Evolutionary conservation across 176 grass and related monocot genomes (phyloP).

Genomic region (Oryza rufipogon): DNA sequence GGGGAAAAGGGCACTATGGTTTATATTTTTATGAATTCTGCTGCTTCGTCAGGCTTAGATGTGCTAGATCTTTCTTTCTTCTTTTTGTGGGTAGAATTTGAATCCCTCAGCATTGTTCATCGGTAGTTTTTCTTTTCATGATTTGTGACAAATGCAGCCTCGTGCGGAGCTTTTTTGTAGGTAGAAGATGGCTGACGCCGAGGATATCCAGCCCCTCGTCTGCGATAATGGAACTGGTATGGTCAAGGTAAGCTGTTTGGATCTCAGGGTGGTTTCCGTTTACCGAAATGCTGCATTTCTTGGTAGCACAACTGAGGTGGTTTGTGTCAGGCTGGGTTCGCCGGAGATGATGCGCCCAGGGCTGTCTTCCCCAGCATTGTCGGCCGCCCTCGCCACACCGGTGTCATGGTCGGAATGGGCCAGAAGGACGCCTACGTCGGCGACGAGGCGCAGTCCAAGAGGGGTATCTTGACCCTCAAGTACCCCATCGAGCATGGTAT

Average conservation of each 20-base stretch:
- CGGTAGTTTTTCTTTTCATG: background rate
- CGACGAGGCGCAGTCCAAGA: constrained; percentile 77
- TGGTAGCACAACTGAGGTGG: background rate
- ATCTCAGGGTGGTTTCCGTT: background rate
- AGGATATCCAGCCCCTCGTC: constrained; percentile 80
- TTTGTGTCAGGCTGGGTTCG: constrained; percentile 58
- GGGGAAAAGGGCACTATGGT: background rate
- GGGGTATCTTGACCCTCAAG: constrained; percentile 76
- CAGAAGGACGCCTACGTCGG: constrained; percentile 85
- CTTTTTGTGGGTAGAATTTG: background rate
- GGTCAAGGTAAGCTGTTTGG: constrained; percentile 60
- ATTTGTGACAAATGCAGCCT: constrained; percentile 27
- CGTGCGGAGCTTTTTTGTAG: constrained; percentile 42
- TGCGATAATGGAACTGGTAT: constrained; percentile 85
- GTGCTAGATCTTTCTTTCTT: background rate
- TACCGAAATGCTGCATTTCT: background rate
- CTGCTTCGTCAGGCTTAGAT: background rate
- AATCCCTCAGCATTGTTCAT: background rate
- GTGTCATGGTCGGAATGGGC: constrained; percentile 80
- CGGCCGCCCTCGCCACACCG: constrained; percentile 67
- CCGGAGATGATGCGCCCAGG: constrained; percentile 69
- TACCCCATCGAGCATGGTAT: constrained; percentile 83
- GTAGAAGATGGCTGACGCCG: constrained; percentile 67
- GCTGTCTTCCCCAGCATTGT: constrained; percentile 77
- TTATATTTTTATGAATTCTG: background rate